A percentile compares a stretch with the other conserved stretches of the same genome.
These are phyloP conservation scores for Aspergillus coremiiformis DNA, from an alignment of 495 filamentous ascomycete species.

Conservation along the genomic window DNA sequence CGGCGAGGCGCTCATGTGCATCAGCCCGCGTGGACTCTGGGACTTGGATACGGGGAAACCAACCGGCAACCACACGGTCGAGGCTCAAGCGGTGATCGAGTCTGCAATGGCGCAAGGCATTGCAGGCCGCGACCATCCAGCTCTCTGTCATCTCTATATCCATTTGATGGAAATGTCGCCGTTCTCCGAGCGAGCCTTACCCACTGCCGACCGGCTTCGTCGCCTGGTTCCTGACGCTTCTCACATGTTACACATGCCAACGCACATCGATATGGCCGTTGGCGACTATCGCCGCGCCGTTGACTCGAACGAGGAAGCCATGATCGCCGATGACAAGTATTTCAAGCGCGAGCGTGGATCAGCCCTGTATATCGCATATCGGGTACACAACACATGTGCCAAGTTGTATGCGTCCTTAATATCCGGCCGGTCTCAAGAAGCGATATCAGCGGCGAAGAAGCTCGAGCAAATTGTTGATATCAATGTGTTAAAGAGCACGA, in stretches of 20 bases:
- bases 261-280: conserved; percentile 55
- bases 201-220: conserved; percentile 49
- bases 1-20: conserved; percentile 58
- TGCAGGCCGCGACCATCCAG: conserved; percentile 42
- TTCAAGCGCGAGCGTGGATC: conserved; percentile 36
- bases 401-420: conserved; percentile 63
- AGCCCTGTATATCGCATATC: conserved; percentile 62
- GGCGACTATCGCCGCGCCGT: conserved; percentile 56
- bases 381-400: conserved; percentile 56
- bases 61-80: conserved; percentile 41
- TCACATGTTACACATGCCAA: conserved; percentile 62
- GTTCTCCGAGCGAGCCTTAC: conserved; percentile 47
- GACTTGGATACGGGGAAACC: conserved; percentile 51
- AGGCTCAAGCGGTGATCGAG: conserved; percentile 52
- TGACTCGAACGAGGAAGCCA: conserved; percentile 47
- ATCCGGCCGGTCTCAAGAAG: conserved; percentile 43
- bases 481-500: conserved; percentile 47
- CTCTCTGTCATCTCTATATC: conserved; percentile 58
- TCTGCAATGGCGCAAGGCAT: conserved; percentile 30
- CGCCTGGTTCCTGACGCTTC: conserved; percentile 54
- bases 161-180: conserved; percentile 64
- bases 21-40: conserved; percentile 58
- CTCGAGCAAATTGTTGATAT: conserved; percentile 51
- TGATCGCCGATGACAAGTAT: conserved; percentile 50
- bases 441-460: conserved; percentile 42